phyloP scores from a whole-genome alignment of 2,329 filamentous ascomycete genomes.

The Colletotrichum simmondsii region DNA sequence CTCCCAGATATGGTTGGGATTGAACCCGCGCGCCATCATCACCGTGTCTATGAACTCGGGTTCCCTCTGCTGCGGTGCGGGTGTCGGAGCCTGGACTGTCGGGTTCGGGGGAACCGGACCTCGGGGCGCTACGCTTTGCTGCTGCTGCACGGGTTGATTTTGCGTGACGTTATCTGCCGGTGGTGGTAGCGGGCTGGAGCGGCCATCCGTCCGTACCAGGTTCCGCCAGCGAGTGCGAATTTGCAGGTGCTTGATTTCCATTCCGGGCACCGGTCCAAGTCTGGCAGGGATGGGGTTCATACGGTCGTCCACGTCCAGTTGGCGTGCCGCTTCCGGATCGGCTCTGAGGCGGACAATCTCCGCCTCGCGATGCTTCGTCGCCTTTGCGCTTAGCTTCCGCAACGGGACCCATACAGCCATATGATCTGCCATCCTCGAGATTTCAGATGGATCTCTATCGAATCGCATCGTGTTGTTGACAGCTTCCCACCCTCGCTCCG shows the following conservation, averaged over 20 bases:
- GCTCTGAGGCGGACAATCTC: slow-evolving; percentile 61
- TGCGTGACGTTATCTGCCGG: slow-evolving; percentile 21
- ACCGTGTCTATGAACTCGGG: slow-evolving; percentile 28
- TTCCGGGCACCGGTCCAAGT: slow-evolving; percentile 59
- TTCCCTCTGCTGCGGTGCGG: neutral
- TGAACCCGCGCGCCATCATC: slow-evolving; percentile 33
- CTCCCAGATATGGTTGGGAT: slow-evolving; percentile 29
- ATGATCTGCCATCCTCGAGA: slow-evolving; percentile 57
- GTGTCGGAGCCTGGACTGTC: neutral
- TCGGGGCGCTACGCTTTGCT: neutral
- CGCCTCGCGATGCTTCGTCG: slow-evolving; percentile 60
- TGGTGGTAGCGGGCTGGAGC: slow-evolving; percentile 38
- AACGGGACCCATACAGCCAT: slow-evolving; percentile 64
- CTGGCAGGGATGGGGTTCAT: slow-evolving; percentile 54
- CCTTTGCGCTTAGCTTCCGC: slow-evolving; percentile 64
- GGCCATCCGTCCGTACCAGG: slow-evolving; percentile 52
- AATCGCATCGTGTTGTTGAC: slow-evolving; percentile 50
- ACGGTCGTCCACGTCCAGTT: slow-evolving; percentile 61
- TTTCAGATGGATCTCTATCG: slow-evolving; percentile 52
- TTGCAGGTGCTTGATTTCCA: slow-evolving; percentile 58
- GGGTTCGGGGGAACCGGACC: neutral
- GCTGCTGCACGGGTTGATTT: neutral
- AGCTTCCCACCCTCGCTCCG: slow-evolving; percentile 62
- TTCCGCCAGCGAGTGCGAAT: slow-evolving; percentile 61
- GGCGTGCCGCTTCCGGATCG: slow-evolving; percentile 59